Percentiles rank a stretch among this genome's conserved stretches.
Evolutionary conservation across 176 grass and related monocot genomes (phyloP).

Genomic region (Cymbopogon citratus): DNA sequence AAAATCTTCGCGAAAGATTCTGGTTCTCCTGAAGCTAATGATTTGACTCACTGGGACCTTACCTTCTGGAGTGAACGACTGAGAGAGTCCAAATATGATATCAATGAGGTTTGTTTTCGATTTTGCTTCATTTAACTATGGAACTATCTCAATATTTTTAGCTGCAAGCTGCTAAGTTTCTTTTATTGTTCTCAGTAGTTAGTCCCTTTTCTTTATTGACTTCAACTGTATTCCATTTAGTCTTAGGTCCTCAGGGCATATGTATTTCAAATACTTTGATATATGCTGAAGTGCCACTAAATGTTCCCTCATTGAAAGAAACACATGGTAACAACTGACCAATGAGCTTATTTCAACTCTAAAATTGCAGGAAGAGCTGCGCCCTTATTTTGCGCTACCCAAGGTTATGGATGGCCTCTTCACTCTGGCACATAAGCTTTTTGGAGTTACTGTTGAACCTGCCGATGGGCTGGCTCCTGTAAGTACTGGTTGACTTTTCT

Average conservation of each 20-base stretch:
- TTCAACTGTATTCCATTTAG: not conserved
- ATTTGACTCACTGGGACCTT: conserved; percentile 74
- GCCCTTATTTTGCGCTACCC: conserved; percentile 93
- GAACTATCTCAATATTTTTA: not conserved
- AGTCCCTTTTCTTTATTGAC: not conserved
- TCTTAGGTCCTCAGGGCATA: not conserved
- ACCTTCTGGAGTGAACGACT: conserved; percentile 89
- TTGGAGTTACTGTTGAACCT: conserved; percentile 72
- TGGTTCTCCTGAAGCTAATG: conserved; percentile 75
- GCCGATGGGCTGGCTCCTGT: conserved; percentile 93
- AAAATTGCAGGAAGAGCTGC: conserved; percentile 70
- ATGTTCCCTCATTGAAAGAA: no score
- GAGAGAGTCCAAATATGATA: conserved; percentile 78
- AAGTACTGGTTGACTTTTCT: conserved; percentile 34
- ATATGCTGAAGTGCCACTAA: no score
- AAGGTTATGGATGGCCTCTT: conserved; percentile 99
- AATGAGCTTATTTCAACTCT: not conserved
- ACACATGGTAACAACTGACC: no score
- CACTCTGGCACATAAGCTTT: conserved; percentile 80
- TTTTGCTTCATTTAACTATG: not conserved
- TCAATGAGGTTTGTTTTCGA: conserved; percentile 59
- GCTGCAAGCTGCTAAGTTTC: not conserved
- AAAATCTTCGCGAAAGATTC: conserved; percentile 57
- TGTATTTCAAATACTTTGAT: no score
- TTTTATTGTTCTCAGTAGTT: not conserved